A percentile compares a stretch with the other conserved stretches of the same genome.
phyloP scores from a whole-genome alignment of 805 yeast genomes.

The Lachancea waltii region DNA sequence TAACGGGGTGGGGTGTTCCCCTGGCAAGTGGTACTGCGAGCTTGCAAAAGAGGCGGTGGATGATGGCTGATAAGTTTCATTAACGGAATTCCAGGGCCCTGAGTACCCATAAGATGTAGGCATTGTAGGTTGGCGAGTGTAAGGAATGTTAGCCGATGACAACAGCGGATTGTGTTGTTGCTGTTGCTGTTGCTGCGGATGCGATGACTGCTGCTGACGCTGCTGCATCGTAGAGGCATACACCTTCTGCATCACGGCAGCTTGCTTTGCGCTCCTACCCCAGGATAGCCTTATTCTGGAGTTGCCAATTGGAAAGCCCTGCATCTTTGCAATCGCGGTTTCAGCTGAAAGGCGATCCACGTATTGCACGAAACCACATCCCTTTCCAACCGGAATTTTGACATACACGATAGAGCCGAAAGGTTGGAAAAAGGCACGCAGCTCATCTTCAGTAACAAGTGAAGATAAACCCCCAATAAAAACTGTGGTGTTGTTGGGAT shows the following conservation, averaged over 20 bases:
- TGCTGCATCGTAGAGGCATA: slow-evolving; percentile 23
- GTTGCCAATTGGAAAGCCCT: slow-evolving; percentile 82
- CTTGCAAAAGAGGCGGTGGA: slow-evolving; percentile 3
- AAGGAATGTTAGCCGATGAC: slow-evolving; percentile 10
- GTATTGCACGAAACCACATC: slow-evolving; percentile 86
- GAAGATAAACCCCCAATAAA: slow-evolving; percentile 60
- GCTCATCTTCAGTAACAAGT: slow-evolving; percentile 52
- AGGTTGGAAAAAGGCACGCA: slow-evolving; percentile 51
- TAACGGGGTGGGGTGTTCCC: slow-evolving; percentile 3
- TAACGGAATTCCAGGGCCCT: slow-evolving; percentile 11
- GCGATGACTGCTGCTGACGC: slow-evolving; percentile 21
- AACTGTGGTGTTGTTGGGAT: slow-evolving; percentile 75
- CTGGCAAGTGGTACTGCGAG: slow-evolving; percentile 1
- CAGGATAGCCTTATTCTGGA: slow-evolving; percentile 78
- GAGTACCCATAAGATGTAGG: slow-evolving; percentile 10
- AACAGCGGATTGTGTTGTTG: slow-evolving; percentile 11
- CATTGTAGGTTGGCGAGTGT: slow-evolving; percentile 18
- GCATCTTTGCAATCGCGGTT: slow-evolving; percentile 78
- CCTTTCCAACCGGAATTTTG: slow-evolving; percentile 65
- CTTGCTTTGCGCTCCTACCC: slow-evolving; percentile 56
- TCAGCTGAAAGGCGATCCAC: slow-evolving; percentile 77
- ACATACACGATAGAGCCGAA: slow-evolving; percentile 75
- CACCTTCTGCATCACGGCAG: slow-evolving; percentile 18
- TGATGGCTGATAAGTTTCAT: slow-evolving; percentile 8
- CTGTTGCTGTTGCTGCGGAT: slow-evolving; percentile 13